Conservation (phyloP, 345 rosid genomes). For the Jatropha curcas region DNA sequence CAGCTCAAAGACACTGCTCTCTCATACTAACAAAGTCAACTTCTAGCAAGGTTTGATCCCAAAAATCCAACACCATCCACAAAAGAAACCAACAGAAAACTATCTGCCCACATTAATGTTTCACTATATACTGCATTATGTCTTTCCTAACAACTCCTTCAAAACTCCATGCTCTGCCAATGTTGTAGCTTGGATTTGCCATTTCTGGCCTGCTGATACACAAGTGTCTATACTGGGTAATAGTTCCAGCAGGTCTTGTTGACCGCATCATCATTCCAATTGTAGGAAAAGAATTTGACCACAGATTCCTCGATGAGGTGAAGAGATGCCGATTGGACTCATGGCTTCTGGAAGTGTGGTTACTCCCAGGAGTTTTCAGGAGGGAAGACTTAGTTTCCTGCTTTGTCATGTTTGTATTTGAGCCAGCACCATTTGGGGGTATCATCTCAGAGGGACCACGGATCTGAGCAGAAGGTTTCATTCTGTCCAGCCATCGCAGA, state of each 20-base stretch:
- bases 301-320: slow-evolving; percentile 41
- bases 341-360: slow-evolving; percentile 37
- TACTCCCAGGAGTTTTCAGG: slow-evolving; percentile 39
- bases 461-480: slow-evolving; percentile 93
- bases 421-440: slow-evolving; percentile 24
- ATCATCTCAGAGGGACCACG: slow-evolving; percentile 40
- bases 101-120: slow-evolving; percentile 24
- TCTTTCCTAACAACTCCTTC: slow-evolving; percentile 64
- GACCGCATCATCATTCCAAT: slow-evolving; percentile 64
- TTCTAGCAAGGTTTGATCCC: neutral
- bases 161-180: slow-evolving; percentile 24
- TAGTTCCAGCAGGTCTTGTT: slow-evolving; percentile 47
- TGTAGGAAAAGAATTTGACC: slow-evolving; percentile 58
- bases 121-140: slow-evolving; percentile 68
- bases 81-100: neutral
- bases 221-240: slow-evolving; percentile 63
- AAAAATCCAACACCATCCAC: neutral
- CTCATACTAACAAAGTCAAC: neutral
- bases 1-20: neutral
- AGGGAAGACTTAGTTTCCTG: slow-evolving; percentile 38
- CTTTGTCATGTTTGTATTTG: slow-evolving; percentile 42
- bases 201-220: slow-evolving; percentile 23
- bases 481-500: slow-evolving; percentile 72
- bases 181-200: slow-evolving; percentile 25
- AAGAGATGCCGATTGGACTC: slow-evolving; percentile 59